These are phyloP conservation scores for Magnolia sinica DNA, from an alignment of 164 flowering plant species.

Conservation along the genomic window DNA sequence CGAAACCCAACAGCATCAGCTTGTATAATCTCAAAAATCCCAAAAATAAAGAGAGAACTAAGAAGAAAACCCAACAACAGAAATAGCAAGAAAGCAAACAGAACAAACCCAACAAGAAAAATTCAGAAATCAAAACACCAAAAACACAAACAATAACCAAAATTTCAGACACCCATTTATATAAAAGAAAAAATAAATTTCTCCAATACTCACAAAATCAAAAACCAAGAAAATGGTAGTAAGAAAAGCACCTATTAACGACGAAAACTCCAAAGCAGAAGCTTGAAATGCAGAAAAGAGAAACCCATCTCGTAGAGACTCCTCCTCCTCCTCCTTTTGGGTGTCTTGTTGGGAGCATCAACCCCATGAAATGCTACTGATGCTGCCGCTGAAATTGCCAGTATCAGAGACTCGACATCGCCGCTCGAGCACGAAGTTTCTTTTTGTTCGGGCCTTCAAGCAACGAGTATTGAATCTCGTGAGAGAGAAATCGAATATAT, in stretches of 20 bases:
- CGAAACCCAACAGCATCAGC: not conserved
- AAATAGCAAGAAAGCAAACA: constrained; percentile 7
- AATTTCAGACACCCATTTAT: too few species aligned
- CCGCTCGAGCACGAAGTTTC: not conserved
- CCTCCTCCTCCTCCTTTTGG: constrained; percentile 50
- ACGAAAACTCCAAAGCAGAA: constrained; percentile 70
- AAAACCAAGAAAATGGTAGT: not conserved
- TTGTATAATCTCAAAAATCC: not conserved
- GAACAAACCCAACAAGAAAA: not conserved
- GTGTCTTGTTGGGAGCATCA: constrained; percentile 30
- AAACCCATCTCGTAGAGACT: constrained; percentile 64
- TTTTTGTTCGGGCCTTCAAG: not conserved
- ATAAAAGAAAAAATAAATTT: too few species aligned
- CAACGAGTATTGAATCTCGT: not conserved
- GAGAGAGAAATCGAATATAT: not conserved
- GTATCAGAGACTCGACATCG: constrained; percentile 11
- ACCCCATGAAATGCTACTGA: constrained; percentile 20
- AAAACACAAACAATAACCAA: too few species aligned
- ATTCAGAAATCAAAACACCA: not conserved
- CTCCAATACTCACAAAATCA: too few species aligned
- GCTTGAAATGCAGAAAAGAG: constrained; percentile 67
- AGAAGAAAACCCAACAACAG: not conserved
- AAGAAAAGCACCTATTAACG: constrained; percentile 54
- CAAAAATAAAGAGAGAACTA: not conserved
- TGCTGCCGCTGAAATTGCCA: not conserved